Conservation (phyloP, 177 flowering plant genomes). For the Tripterygium wilfordii region DNA sequence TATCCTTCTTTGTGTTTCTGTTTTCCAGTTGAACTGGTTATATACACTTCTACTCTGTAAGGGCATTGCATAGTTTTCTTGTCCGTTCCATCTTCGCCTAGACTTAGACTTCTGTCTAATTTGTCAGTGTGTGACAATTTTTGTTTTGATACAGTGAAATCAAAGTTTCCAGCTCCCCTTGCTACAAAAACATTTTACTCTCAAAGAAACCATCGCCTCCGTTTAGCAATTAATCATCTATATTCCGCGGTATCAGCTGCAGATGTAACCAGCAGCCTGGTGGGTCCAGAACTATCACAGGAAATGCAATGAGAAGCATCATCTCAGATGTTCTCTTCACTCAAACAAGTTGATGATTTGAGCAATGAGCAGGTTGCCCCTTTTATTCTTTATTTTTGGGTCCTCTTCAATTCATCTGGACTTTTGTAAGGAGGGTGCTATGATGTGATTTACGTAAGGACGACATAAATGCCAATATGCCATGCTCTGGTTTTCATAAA, state of each 20-base stretch:
- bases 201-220: constrained; percentile 54
- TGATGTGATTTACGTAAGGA: too few species aligned
- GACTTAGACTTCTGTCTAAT: neutral
- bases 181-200: constrained; percentile 72
- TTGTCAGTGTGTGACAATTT: constrained; percentile 3
- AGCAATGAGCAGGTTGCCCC: constrained; percentile 26
- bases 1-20: neutral
- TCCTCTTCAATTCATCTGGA: neutral
- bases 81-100: too few species aligned
- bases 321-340: constrained; percentile 20
- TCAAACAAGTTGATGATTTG: constrained; percentile 22
- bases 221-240: constrained; percentile 47
- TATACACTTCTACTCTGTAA: too few species aligned
- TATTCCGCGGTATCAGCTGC: constrained; percentile 33
- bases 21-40: neutral
- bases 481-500: too few species aligned
- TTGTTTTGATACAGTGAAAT: constrained; percentile 7
- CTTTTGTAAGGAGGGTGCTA: too few species aligned
- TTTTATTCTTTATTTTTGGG: neutral
- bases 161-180: constrained; percentile 71
- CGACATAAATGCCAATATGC: too few species aligned
- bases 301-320: constrained; percentile 22
- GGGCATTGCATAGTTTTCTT: too few species aligned
- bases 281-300: constrained; percentile 20
- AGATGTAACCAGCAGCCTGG: constrained; percentile 20